These are phyloP conservation scores for Ustilago nuda DNA, from an alignment of 1,284 basidiomycete genomes.

Conservation along the genomic window DNA sequence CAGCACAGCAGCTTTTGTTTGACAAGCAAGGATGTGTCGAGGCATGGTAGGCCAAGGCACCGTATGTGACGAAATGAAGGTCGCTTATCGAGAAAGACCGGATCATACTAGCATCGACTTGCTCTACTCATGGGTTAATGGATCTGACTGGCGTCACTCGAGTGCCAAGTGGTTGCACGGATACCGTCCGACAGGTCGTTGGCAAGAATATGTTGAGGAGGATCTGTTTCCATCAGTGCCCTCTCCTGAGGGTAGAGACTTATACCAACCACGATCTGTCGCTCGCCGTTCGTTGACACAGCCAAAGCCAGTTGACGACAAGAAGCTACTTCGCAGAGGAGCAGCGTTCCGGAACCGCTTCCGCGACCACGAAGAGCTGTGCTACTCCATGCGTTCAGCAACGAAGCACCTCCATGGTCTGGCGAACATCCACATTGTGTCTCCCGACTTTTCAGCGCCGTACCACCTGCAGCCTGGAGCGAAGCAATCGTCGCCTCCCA, in stretches of 20 bases:
- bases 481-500: neutral
- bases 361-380: slow-evolving; percentile 55
- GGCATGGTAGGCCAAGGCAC: slow-evolving; percentile 27
- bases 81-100: slow-evolving; percentile 17
- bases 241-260: neutral
- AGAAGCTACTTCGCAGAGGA: slow-evolving; percentile 8
- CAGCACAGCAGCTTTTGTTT: slow-evolving; percentile 23
- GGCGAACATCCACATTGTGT: slow-evolving; percentile 48
- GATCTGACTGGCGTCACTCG: slow-evolving; percentile 47
- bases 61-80: slow-evolving; percentile 25
- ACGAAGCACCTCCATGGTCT: slow-evolving; percentile 44
- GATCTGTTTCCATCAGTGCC: slow-evolving; percentile 34
- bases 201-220: slow-evolving; percentile 46
- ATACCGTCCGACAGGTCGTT: slow-evolving; percentile 25
- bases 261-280: neutral
- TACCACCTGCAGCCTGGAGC: slow-evolving; percentile 42
- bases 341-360: slow-evolving; percentile 42
- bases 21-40: slow-evolving; percentile 31
- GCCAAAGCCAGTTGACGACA: neutral
- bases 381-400: slow-evolving; percentile 45
- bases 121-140: slow-evolving; percentile 52
- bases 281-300: neutral
- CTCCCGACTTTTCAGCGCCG: slow-evolving; percentile 53
- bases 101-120: slow-evolving; percentile 38
- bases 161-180: slow-evolving; percentile 41